Conservation (phyloP, 2,329 filamentous ascomycete genomes). For the Sclerotinia subarctica region DNA sequence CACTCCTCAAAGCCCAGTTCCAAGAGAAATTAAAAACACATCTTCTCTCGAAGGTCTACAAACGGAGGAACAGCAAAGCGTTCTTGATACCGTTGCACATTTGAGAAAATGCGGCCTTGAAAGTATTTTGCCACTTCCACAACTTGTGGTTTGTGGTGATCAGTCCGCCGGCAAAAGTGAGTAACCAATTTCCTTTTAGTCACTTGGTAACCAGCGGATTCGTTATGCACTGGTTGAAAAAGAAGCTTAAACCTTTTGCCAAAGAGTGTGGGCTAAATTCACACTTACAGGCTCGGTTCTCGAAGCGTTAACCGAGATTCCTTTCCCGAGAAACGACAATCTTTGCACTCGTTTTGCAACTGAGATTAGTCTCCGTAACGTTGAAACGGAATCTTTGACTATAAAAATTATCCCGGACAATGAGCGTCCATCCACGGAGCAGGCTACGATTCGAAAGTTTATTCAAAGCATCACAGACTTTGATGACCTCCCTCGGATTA, state of each 20-base stretch:
- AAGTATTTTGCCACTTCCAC: conserved; percentile 51
- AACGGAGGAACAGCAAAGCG: conserved; percentile 51
- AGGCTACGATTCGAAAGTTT: conserved; percentile 44
- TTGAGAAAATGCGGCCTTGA: conserved; percentile 53
- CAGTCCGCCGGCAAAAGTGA: conserved; percentile 59
- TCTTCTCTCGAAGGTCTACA: conserved; percentile 34
- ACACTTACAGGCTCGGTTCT: conserved; percentile 48
- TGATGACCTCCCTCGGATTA: conserved; percentile 33
- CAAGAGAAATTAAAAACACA: conserved; percentile 16
- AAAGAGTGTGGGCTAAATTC: neutral
- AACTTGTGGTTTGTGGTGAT: conserved; percentile 63
- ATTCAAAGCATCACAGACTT: conserved; percentile 31
- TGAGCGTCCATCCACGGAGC: conserved; percentile 46
- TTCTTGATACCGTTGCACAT: conserved; percentile 56
- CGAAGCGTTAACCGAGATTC: conserved; percentile 60
- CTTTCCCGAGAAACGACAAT: conserved; percentile 57
- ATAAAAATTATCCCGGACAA: conserved; percentile 56
- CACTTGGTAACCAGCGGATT: neutral
- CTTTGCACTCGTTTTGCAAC: conserved; percentile 58
- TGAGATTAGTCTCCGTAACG: conserved; percentile 43
- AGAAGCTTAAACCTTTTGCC: neutral
- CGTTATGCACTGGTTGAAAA: neutral
- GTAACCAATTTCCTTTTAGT: neutral
- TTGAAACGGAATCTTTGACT: conserved; percentile 45
- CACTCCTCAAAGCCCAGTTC: neutral